A percentile compares a stretch with the other conserved stretches of the same genome.
Evolutionary conservation across 2,329 filamentous ascomycete genomes (phyloP).

Genomic region (Delphinella strobiligena): DNA sequence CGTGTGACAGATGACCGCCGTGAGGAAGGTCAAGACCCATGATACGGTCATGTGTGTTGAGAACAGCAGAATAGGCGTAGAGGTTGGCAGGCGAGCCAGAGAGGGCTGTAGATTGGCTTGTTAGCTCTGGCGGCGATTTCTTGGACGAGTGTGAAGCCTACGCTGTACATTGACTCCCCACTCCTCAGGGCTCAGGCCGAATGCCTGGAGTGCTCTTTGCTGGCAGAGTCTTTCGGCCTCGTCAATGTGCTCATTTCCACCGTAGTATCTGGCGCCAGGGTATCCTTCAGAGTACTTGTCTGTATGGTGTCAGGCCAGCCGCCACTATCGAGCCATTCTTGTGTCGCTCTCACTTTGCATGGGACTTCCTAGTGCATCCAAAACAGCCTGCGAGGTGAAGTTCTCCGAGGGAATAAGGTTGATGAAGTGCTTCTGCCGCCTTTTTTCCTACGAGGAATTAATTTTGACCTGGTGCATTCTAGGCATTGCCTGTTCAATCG

Average conservation of each 20-base stretch:
- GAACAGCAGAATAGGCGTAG: constrained; percentile 82
- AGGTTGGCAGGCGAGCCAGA: constrained; percentile 68
- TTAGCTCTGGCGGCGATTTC: constrained; percentile 8
- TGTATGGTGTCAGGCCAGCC: constrained; percentile 12
- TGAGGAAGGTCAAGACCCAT: constrained; percentile 97
- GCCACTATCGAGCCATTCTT: neutral
- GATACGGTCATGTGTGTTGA: constrained; percentile 84
- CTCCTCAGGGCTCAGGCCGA: constrained; percentile 68
- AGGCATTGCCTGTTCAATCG: neutral
- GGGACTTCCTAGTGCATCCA: constrained; percentile 82
- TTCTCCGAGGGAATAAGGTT: constrained; percentile 94
- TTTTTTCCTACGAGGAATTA: constrained; percentile 60
- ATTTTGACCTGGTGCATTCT: neutral
- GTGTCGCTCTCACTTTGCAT: constrained; percentile 66
- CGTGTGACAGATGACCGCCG: constrained; percentile 89
- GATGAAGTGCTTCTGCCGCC: constrained; percentile 93
- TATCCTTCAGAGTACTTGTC: constrained; percentile 98
- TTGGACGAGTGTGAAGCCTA: constrained; percentile 22
- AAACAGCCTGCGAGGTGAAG: constrained; percentile 84
- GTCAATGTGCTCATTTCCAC: constrained; percentile 93
- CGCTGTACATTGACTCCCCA: constrained; percentile 97
- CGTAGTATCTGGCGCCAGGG: constrained; percentile 90
- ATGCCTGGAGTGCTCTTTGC: constrained; percentile 76
- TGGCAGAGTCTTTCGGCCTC: constrained; percentile 82
- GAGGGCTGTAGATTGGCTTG: constrained; percentile 34